Base-by-base conservation (phyloP, 495 filamentous ascomycete genomes). In the Penicillium taxi region DNA sequence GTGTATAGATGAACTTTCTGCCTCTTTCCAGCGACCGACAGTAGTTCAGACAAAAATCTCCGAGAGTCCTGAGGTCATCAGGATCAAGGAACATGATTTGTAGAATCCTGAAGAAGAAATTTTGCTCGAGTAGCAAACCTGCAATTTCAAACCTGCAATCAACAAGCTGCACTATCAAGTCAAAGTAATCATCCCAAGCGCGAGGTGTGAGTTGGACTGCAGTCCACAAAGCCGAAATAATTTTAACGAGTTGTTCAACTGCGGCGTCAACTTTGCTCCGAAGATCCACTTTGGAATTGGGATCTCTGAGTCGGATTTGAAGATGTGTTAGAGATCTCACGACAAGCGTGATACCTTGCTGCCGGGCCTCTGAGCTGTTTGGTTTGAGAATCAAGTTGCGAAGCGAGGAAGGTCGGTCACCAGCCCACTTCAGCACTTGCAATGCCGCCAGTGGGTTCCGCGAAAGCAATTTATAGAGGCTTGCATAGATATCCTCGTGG, bases 151-250 rank as follows among this genome's bases (percentile, higher is more conserved):
- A 49, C 1, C 81, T 80, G 31, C 80, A 52, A 19, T 58, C 66
- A 15, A 74, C 74, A 43, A 89, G 75, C 11, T 67, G 59, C 18
- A 69, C 47, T 42, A 89, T 63, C 21, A 84, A 69, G 17, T 75
- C 77, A 47, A 91, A 91, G 28, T 83, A 88, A 49, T 94, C 86
- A 26, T 78, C 74, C 86, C 86, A 94, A 6, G 78, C 70, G 20
- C 82, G 76, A 14, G 73, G 53, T 16, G 69, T 63, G 2, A 59
- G 54, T 39, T 84, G 77, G 19, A 83, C 51, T 6, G 52, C 52
- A 3, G 68, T 44, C 73, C 73, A 81, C 5, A 77, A 40, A 8
- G 72, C 69, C 26, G 58, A 58, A 6, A 81, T 45, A 11, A 56
- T 63, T 3, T 55, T 55, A 41, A 81, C 74, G 37, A 91, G 53